Conservation (phyloP, 192 early-diverging fungal genomes). For the Tieghemiomyces parasiticus region DNA sequence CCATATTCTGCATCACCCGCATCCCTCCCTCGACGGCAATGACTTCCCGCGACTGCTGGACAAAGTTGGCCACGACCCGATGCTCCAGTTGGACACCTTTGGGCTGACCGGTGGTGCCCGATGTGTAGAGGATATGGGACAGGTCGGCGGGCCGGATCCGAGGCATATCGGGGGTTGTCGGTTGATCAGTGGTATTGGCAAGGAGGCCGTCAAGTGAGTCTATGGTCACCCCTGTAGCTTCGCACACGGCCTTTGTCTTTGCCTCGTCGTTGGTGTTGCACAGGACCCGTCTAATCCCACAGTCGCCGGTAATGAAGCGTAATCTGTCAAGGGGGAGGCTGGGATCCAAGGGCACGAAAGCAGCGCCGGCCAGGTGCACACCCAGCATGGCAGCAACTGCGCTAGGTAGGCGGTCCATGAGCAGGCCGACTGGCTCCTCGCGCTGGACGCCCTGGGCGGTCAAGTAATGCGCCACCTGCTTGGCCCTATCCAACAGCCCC, state of each 20-base stretch:
- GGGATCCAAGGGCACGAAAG: neutral
- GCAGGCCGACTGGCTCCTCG: neutral
- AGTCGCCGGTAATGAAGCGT: neutral
- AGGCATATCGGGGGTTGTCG: no score
- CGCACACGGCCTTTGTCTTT: neutral
- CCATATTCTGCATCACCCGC: neutral
- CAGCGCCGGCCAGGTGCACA: neutral
- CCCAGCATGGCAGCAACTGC: neutral
- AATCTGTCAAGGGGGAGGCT: neutral
- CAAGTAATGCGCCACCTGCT: neutral
- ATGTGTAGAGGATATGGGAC: conserved; percentile 5
- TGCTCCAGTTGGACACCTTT: conserved; percentile 1
- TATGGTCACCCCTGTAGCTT: no score
- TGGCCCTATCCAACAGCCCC: neutral
- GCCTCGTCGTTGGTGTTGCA: neutral
- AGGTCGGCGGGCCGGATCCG: neutral
- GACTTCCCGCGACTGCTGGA: neutral
- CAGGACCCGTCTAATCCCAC: neutral
- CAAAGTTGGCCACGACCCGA: neutral
- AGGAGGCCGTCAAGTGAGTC: neutral
- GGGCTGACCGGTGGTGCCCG: conserved; percentile 4
- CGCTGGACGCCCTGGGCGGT: neutral
- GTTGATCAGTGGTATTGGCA: neutral
- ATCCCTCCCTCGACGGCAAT: no score
- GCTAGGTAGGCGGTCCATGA: neutral